A percentile compares a stretch with the other conserved stretches of the same genome.
Conservation (phyloP, 441 rosid species). For the Viola pubescens region DNA sequence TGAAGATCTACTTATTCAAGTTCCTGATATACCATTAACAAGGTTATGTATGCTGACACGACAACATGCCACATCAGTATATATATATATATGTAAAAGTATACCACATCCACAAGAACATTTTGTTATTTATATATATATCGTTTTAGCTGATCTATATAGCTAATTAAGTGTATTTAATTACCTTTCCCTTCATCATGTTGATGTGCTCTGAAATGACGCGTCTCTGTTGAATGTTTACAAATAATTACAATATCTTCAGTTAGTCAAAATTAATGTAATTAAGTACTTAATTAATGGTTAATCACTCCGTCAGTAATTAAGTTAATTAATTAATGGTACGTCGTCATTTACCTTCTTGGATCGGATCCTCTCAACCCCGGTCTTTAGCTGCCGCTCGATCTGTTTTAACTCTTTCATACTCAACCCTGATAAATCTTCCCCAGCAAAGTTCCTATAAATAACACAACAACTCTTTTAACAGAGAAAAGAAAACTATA, state of each 20-base stretch:
- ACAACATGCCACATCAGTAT: too few relatives aligned
- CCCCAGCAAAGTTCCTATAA: conserved; percentile 41
- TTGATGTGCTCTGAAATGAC: conserved; percentile 30
- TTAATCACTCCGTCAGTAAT: neutral
- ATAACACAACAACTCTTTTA: neutral
- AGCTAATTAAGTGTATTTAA: neutral
- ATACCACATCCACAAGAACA: too few relatives aligned
- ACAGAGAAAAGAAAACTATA: neutral
- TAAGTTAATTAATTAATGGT: neutral
- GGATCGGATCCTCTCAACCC: conserved; percentile 46
- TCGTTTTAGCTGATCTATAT: neutral
- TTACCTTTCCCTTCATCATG: conserved; percentile 35
- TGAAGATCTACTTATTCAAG: too few relatives aligned
- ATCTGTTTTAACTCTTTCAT: conserved; percentile 46
- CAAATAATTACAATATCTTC: neutral
- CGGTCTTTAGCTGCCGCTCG: conserved; percentile 39
- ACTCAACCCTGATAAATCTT: conserved; percentile 35
- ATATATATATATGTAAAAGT: too few relatives aligned
- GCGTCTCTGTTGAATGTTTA: conserved; percentile 26
- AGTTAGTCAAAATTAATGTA: too few relatives aligned
- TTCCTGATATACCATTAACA: too few relatives aligned
- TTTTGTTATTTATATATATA: neutral
- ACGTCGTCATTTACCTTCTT: conserved; percentile 28
- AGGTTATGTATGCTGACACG: too few relatives aligned
- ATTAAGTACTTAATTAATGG: neutral